Evolutionary conservation across 805 yeast species (phyloP).

Genomic region (Debaryomyces maramus): DNA sequence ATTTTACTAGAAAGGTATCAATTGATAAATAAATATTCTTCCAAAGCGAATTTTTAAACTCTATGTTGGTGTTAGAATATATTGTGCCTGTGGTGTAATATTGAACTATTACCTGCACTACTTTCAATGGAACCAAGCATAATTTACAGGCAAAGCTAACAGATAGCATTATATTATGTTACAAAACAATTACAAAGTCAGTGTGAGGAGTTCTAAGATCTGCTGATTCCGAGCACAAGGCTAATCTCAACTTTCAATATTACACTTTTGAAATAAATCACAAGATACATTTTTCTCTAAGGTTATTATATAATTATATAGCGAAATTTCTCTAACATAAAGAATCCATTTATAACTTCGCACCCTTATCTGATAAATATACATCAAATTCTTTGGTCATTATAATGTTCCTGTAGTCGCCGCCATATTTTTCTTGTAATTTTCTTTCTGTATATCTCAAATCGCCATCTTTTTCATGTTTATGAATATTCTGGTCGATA

Average conservation of each 20-base stretch:
- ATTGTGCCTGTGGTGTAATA: constrained; percentile 36
- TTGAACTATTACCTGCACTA: constrained; percentile 19
- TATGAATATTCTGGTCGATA: neutral
- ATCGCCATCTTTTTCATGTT: neutral
- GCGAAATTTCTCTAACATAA: too few species aligned
- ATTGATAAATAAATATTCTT: constrained; percentile 30
- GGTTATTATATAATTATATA: too few species aligned
- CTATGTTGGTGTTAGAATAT: constrained; percentile 25
- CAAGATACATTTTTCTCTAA: too few species aligned
- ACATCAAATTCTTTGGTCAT: neutral
- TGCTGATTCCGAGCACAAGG: too few species aligned
- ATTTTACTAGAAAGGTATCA: constrained; percentile 26
- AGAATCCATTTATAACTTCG: neutral
- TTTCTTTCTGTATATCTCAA: neutral
- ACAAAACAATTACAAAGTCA: too few species aligned
- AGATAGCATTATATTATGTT: too few species aligned
- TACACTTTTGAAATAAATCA: too few species aligned
- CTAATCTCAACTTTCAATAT: too few species aligned
- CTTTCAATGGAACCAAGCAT: constrained; percentile 24
- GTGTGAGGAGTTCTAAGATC: too few species aligned
- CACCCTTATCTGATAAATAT: neutral
- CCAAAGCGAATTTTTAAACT: constrained; percentile 27
- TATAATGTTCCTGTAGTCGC: neutral
- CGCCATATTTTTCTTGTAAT: constrained; percentile 1
- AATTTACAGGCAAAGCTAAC: constrained; percentile 17